These are phyloP conservation scores for Polymyxa betae DNA, from an alignment of 208 protist genomes.

Conservation along the genomic window DNA sequence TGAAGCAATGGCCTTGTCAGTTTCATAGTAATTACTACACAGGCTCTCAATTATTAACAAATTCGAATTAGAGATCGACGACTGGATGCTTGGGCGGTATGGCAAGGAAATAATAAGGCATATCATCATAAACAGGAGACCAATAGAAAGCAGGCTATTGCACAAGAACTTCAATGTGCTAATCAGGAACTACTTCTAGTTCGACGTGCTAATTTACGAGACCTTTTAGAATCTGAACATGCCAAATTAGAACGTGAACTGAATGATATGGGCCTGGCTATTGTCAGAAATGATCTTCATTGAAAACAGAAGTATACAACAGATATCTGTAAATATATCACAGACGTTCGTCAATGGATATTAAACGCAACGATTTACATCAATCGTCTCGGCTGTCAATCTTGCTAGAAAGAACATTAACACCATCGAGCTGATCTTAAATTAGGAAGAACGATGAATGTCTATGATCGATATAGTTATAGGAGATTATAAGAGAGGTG, in stretches of 20 bases:
- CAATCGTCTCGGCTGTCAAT: too few relatives aligned
- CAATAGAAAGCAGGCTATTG: background rate
- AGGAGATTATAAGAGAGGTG: too few relatives aligned
- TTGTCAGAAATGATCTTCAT: background rate
- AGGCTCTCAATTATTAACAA: background rate
- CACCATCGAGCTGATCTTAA: too few relatives aligned
- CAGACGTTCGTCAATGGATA: too few relatives aligned
- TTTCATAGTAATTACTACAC: background rate
- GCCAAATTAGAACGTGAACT: background rate
- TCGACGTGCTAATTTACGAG: background rate
- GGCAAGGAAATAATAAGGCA: conserved; percentile 1
- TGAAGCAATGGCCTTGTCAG: background rate
- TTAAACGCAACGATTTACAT: too few relatives aligned
- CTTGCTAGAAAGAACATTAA: too few relatives aligned
- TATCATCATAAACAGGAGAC: background rate
- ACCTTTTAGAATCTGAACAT: background rate
- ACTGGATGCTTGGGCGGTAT: background rate
- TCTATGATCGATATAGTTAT: too few relatives aligned
- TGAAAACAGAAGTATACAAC: background rate
- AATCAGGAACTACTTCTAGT: background rate
- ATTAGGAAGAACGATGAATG: too few relatives aligned
- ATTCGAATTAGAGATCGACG: background rate
- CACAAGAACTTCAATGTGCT: background rate
- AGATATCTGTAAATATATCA: too few relatives aligned
- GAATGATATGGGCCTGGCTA: background rate